phyloP scores from a whole-genome alignment of 345 rosid species.

The Mercurialis annua region DNA sequence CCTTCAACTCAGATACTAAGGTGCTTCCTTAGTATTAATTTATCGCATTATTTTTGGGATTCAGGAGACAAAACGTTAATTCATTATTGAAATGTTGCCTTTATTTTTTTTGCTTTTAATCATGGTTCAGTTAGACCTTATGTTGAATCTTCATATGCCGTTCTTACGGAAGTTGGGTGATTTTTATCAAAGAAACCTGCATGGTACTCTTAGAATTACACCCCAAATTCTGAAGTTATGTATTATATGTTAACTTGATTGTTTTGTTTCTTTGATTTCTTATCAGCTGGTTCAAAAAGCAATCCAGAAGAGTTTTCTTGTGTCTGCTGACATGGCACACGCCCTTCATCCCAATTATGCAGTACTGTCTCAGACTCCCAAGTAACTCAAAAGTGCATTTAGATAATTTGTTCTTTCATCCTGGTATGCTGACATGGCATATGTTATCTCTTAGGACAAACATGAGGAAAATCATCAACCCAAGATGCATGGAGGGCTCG shows the following conservation, averaged over 20 bases:
- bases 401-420: conserved; percentile 14
- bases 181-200: background rate
- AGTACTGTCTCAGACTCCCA: conserved; percentile 46
- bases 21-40: conserved; percentile 27
- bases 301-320: conserved; percentile 79
- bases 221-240: background rate
- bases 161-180: background rate
- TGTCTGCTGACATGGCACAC: conserved; percentile 99
- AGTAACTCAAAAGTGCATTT: background rate
- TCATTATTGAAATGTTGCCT: background rate
- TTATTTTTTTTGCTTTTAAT: background rate
- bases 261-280: conserved; percentile 13
- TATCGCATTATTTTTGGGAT: background rate
- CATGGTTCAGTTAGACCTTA: background rate
- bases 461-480: conserved; percentile 98
- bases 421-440: conserved; percentile 12
- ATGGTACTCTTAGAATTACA: background rate
- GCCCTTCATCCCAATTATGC: conserved; percentile 91
- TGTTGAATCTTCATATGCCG: background rate
- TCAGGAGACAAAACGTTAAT: background rate
- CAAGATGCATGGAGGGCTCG: conserved; percentile 97
- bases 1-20: conserved; percentile 70
- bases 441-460: conserved; percentile 58
- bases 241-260: background rate
- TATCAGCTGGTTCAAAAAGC: conserved; percentile 80